These are phyloP conservation scores for Boletus smithii DNA, from an alignment of 1,284 basidiomycete species.

Conservation along the genomic window DNA sequence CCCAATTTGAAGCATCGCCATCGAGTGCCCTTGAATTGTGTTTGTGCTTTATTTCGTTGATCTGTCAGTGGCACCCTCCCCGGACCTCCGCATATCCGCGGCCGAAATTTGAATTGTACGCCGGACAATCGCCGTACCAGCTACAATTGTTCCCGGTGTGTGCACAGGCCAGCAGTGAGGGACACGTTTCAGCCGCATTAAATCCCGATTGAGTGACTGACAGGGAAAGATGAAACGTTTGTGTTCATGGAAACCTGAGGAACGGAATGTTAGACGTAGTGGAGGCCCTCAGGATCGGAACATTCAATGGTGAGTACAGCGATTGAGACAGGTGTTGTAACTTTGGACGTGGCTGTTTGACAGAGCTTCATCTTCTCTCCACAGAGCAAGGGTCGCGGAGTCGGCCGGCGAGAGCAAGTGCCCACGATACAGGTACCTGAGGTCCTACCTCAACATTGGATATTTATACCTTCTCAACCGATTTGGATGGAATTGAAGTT, in stretches of 20 bases:
- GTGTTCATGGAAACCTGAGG: slow-evolving; percentile 20
- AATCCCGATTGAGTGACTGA: slow-evolving; percentile 14
- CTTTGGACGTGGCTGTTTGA: slow-evolving; percentile 1
- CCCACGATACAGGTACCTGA: slow-evolving; percentile 21
- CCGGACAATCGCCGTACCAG: slow-evolving; percentile 15
- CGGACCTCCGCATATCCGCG: slow-evolving; percentile 19
- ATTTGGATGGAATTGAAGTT: background rate
- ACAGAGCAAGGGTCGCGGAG: background rate
- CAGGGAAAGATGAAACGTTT: slow-evolving; percentile 20
- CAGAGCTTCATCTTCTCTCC: background rate
- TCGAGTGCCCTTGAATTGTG: no score
- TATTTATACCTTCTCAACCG: slow-evolving; percentile 1
- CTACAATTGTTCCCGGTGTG: slow-evolving; percentile 8
- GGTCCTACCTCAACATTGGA: slow-evolving; percentile 16
- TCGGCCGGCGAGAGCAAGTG: background rate
- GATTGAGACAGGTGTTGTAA: slow-evolving; percentile 7
- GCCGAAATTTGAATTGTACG: slow-evolving; percentile 2
- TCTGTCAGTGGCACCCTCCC: background rate
- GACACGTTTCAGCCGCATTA: slow-evolving; percentile 30
- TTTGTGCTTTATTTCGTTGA: no score
- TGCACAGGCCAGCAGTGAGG: slow-evolving; percentile 7
- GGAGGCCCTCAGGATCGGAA: background rate
- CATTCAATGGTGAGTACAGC: background rate
- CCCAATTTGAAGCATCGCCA: background rate
- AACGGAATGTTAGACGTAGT: slow-evolving; percentile 1